A percentile compares a stretch with the other conserved stretches of the same genome.
These are phyloP conservation scores for Aspergillus avenaceus DNA, from an alignment of 495 filamentous ascomycete genomes.

Conservation along the genomic window DNA sequence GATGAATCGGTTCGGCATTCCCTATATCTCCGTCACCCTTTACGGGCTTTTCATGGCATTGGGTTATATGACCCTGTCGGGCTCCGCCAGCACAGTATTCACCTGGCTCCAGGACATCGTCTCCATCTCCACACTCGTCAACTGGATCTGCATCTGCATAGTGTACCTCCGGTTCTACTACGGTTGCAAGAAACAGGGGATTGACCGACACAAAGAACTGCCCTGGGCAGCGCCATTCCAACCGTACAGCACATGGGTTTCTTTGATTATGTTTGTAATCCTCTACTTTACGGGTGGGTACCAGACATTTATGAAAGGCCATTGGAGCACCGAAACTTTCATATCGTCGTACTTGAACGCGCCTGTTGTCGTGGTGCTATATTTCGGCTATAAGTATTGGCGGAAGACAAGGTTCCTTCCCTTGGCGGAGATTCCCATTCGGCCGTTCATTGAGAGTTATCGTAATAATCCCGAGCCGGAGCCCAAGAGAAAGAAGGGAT, in stretches of 20 bases:
- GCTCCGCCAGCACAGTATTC: slow-evolving; percentile 54
- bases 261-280: slow-evolving; percentile 46
- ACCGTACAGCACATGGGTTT: slow-evolving; percentile 53
- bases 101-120: slow-evolving; percentile 57
- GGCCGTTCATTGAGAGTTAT: slow-evolving; percentile 26
- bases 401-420: slow-evolving; percentile 32
- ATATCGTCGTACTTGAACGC: slow-evolving; percentile 36
- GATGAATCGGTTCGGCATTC: slow-evolving; percentile 58
- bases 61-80: slow-evolving; percentile 55
- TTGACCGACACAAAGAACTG: slow-evolving; percentile 15
- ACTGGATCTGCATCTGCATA: slow-evolving; percentile 51
- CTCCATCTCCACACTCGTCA: slow-evolving; percentile 50
- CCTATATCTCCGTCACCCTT: slow-evolving; percentile 52
- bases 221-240: slow-evolving; percentile 25
- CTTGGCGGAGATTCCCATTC: slow-evolving; percentile 27
- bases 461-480: slow-evolving; percentile 28
- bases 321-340: slow-evolving; percentile 29
- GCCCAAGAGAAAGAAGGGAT: slow-evolving; percentile 18
- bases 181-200: slow-evolving; percentile 46
- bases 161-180: slow-evolving; percentile 55
- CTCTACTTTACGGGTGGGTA: slow-evolving; percentile 59
- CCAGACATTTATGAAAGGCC: slow-evolving; percentile 45
- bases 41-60: slow-evolving; percentile 51
- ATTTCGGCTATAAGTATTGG: slow-evolving; percentile 33
- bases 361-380: not conserved